phyloP scores from a whole-genome alignment of 2,329 filamentous ascomycete genomes.

The Aspergillus hiratsukae region DNA sequence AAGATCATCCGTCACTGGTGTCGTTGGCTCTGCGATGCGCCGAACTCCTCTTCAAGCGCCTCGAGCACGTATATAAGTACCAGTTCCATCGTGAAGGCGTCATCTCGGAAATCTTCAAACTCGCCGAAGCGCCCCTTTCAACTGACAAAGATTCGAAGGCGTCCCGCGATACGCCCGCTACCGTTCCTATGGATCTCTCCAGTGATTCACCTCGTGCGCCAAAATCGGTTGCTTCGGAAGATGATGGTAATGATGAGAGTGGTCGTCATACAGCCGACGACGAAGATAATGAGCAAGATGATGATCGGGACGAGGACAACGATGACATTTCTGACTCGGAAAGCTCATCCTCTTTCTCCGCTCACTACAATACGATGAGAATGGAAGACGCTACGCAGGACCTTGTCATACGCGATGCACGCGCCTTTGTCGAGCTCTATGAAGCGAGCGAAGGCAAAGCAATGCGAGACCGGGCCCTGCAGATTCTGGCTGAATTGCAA shows the following conservation, averaged over 20 bases:
- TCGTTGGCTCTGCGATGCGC: constrained; percentile 84
- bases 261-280: constrained; percentile 21
- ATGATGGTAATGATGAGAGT: constrained; percentile 49
- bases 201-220: constrained; percentile 12
- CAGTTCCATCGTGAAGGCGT: constrained; percentile 98
- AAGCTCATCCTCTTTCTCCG: constrained; percentile 56
- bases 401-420: constrained; percentile 70
- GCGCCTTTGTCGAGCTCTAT: constrained; percentile 77
- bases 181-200: constrained; percentile 17
- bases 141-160: constrained; percentile 17
- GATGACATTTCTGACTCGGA: constrained; percentile 61
- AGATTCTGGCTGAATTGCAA: constrained; percentile 70
- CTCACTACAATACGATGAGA: constrained; percentile 35
- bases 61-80: constrained; percentile 86
- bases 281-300: constrained; percentile 51
- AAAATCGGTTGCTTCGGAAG: constrained; percentile 35
- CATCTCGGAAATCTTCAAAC: constrained; percentile 80
- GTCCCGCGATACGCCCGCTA: constrained; percentile 7
- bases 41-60: constrained; percentile 75
- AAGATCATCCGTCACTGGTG: constrained; percentile 84
- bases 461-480: constrained; percentile 73
- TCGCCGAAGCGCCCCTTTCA: constrained; percentile 52
- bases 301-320: constrained; percentile 46
- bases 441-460: constrained; percentile 69
- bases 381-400: constrained; percentile 57